Evolutionary conservation across 305 asterid genomes (phyloP).

Genomic region (Rubia peregrina): DNA sequence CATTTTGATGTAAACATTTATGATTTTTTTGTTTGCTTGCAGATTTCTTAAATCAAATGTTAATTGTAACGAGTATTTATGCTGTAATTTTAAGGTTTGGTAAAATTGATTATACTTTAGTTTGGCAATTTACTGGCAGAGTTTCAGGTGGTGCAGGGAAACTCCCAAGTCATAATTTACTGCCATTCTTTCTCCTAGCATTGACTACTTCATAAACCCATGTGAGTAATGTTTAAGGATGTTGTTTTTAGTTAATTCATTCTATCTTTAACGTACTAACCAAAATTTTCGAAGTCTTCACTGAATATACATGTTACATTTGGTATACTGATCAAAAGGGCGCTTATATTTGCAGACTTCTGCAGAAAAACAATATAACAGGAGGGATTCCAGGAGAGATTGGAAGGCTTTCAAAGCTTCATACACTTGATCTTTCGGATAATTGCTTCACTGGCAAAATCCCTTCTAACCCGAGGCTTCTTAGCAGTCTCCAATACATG

Average conservation of each 20-base stretch:
- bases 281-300: too few relatives aligned
- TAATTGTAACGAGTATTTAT: not conserved
- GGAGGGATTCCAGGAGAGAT: constrained; percentile 67
- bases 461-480: constrained; percentile 52
- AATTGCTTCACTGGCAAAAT: constrained; percentile 58
- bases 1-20: not conserved
- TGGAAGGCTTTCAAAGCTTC: constrained; percentile 69
- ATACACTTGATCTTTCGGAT: constrained; percentile 79
- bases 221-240: constrained; percentile 37
- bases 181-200: constrained; percentile 75
- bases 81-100: not conserved
- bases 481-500: constrained; percentile 58
- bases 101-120: not conserved
- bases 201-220: constrained; percentile 78
- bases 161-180: constrained; percentile 76
- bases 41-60: constrained; percentile 22
- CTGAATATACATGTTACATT: too few relatives aligned
- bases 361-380: constrained; percentile 79
- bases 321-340: constrained; percentile 12
- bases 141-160: constrained; percentile 60
- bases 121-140: constrained; percentile 14
- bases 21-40: constrained; percentile 1
- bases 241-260: not conserved
- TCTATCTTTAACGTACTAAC: not conserved
- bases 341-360: constrained; percentile 36